These are phyloP conservation scores for Aspergillus phoenicis DNA, from an alignment of 2,329 filamentous ascomycete species.

Conservation along the genomic window DNA sequence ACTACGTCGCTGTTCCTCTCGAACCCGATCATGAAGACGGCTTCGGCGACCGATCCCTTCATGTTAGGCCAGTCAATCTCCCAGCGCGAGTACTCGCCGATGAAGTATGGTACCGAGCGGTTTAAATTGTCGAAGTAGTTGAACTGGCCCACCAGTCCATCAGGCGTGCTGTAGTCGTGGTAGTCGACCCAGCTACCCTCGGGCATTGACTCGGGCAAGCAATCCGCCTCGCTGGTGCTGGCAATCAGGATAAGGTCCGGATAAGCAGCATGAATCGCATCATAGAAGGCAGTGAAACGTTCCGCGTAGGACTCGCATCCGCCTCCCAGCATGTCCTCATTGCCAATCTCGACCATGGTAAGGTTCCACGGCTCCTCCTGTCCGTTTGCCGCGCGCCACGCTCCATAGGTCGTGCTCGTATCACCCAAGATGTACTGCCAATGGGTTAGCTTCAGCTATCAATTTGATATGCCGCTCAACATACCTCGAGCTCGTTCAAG, in stretches of 20 bases:
- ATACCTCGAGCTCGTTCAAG: slow-evolving; percentile 37
- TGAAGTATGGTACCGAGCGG: slow-evolving; percentile 29
- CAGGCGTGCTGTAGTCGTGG: slow-evolving; percentile 55
- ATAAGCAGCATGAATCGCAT: slow-evolving; percentile 60
- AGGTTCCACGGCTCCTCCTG: slow-evolving; percentile 64
- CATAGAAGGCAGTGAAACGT: slow-evolving; percentile 61
- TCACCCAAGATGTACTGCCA: slow-evolving; percentile 20
- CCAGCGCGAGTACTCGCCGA: slow-evolving; percentile 31
- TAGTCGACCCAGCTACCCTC: slow-evolving; percentile 50
- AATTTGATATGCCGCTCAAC: neutral
- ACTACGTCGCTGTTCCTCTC: slow-evolving; percentile 37
- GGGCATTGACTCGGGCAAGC: slow-evolving; percentile 26
- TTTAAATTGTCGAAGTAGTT: slow-evolving; percentile 56
- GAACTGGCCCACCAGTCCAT: slow-evolving; percentile 54
- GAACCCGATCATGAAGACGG: slow-evolving; percentile 61
- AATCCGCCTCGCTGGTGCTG: slow-evolving; percentile 36
- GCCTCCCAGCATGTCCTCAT: slow-evolving; percentile 65
- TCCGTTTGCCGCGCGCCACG: slow-evolving; percentile 60
- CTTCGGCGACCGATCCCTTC: slow-evolving; percentile 62
- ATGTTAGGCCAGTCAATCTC: slow-evolving; percentile 21
- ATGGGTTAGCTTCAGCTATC: neutral
- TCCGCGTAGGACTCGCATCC: slow-evolving; percentile 55
- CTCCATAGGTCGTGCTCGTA: slow-evolving; percentile 36
- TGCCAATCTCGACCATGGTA: slow-evolving; percentile 66
- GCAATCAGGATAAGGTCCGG: slow-evolving; percentile 56